Conservation (phyloP, 2,329 filamentous ascomycete genomes). For the Canariomyces notabilis region DNA sequence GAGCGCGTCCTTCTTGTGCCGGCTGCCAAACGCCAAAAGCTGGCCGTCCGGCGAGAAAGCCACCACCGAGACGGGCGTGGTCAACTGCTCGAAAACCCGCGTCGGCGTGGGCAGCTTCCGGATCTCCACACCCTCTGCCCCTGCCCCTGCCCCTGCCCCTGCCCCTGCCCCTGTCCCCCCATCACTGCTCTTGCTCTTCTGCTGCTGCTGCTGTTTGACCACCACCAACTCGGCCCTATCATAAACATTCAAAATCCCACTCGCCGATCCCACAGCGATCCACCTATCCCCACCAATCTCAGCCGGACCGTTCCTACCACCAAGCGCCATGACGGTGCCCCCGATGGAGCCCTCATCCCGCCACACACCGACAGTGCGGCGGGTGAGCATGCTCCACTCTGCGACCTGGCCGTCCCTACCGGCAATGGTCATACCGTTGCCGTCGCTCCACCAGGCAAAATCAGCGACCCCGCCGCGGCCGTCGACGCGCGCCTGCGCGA, state of each 20-base stretch:
- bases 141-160: background rate
- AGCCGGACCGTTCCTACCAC: slow-evolving; percentile 58
- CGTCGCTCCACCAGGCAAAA: slow-evolving; percentile 87
- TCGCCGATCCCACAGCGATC: slow-evolving; percentile 81
- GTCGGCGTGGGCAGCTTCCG: slow-evolving; percentile 66
- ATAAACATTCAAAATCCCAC: slow-evolving; percentile 90
- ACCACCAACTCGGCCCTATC: slow-evolving; percentile 64
- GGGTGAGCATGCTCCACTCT: slow-evolving; percentile 71
- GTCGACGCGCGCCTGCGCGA: slow-evolving; percentile 75
- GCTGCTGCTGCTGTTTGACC: slow-evolving; percentile 31
- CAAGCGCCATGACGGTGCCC: slow-evolving; percentile 75
- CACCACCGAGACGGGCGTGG: slow-evolving; percentile 75
- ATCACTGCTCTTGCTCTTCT: slow-evolving; percentile 19
- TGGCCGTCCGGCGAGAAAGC: slow-evolving; percentile 86
- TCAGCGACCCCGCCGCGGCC: slow-evolving; percentile 79
- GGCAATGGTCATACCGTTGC: slow-evolving; percentile 73
- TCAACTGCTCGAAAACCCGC: slow-evolving; percentile 76
- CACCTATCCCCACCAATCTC: slow-evolving; percentile 75
- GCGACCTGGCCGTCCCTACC: slow-evolving; percentile 85
- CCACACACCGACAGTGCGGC: slow-evolving; percentile 75
- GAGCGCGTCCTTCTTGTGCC: slow-evolving; percentile 83
- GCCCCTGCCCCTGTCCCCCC: no score
- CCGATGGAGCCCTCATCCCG: slow-evolving; percentile 84
- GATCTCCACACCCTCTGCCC: slow-evolving; percentile 39
- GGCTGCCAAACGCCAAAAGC: slow-evolving; percentile 78